A percentile compares a stretch with the other conserved stretches of the same genome.
Conservation (phyloP, 106 monocot species). For the Ottelia alismoides region DNA sequence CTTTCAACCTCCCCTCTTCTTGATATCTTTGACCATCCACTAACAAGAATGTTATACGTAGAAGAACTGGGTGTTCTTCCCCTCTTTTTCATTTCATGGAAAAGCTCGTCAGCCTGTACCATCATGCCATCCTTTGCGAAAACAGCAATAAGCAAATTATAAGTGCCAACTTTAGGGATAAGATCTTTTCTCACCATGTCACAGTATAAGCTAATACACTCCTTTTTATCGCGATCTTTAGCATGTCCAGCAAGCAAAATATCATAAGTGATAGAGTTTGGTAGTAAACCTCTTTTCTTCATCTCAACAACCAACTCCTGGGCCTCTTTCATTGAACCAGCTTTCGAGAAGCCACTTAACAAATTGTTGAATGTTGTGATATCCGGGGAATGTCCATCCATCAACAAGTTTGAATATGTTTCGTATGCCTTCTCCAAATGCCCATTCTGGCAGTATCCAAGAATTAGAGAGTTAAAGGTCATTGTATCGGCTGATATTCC, state of each 20-base stretch:
- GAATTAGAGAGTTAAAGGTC: conserved; percentile 59
- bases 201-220: conserved; percentile 61
- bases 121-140: conserved; percentile 81
- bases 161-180: conserved; percentile 62
- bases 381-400: conserved; percentile 41
- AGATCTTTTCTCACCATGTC: conserved; percentile 87
- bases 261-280: conserved; percentile 55
- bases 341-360: conserved; percentile 35
- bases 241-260: conserved; percentile 64
- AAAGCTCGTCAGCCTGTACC: conserved; percentile 71
- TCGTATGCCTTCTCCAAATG: conserved; percentile 56
- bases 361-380: conserved; percentile 62
- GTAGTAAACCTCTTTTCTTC: conserved; percentile 33
- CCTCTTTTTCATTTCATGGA: conserved; percentile 77
- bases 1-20: conserved; percentile 50
- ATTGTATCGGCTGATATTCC: conserved; percentile 42
- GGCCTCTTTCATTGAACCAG: conserved; percentile 51
- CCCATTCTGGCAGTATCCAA: conserved; percentile 62
- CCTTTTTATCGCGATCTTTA: conserved; percentile 60
- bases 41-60: conserved; percentile 80
- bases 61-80: conserved; percentile 48
- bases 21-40: conserved; percentile 70
- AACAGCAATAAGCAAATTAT: conserved; percentile 72
- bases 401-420: conserved; percentile 46
- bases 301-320: conserved; percentile 49